phyloP scores from a whole-genome alignment of 2,329 filamentous ascomycete genomes.

The Alternaria triticina region DNA sequence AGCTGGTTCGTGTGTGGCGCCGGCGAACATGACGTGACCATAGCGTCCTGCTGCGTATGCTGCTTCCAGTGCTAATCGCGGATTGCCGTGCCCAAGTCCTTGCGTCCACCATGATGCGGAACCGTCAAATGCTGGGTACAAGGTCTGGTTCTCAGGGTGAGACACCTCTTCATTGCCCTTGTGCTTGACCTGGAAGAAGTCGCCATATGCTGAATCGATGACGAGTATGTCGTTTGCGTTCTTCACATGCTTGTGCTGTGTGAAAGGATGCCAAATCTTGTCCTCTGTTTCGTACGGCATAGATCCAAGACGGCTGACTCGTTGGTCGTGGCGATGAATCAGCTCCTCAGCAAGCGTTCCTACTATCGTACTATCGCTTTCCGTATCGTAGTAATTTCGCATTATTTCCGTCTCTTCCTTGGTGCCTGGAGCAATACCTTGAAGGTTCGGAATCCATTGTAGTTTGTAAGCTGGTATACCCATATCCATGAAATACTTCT shows the following conservation, averaged over 20 bases:
- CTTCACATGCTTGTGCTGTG: slow-evolving; percentile 73
- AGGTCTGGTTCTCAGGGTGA: slow-evolving; percentile 43
- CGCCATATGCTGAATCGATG: slow-evolving; percentile 81
- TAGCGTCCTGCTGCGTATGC: slow-evolving; percentile 84
- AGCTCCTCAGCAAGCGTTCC: slow-evolving; percentile 59
- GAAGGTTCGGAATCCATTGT: slow-evolving; percentile 63
- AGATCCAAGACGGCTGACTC: slow-evolving; percentile 65
- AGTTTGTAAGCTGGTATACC: slow-evolving; percentile 64
- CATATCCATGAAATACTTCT: slow-evolving; percentile 67
- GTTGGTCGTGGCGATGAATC: slow-evolving; percentile 59
- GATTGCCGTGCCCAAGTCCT: slow-evolving; percentile 78
- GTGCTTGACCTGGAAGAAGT: slow-evolving; percentile 72
- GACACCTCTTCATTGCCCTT: slow-evolving; percentile 29
- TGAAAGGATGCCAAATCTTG: slow-evolving; percentile 85
- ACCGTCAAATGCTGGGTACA: slow-evolving; percentile 77
- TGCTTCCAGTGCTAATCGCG: slow-evolving; percentile 72
- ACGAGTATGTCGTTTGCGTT: slow-evolving; percentile 68
- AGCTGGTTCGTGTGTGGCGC: slow-evolving; percentile 79
- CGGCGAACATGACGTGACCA: slow-evolving; percentile 88
- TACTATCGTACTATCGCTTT: slow-evolving; percentile 50
- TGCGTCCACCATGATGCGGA: slow-evolving; percentile 94
- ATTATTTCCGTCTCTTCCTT: slow-evolving; percentile 63
- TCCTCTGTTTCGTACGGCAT: slow-evolving; percentile 65
- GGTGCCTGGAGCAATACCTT: slow-evolving; percentile 21
- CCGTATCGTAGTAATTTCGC: slow-evolving; percentile 65